Conservation (phyloP, 345 rosid genomes). For the Bruguiera gymnorhiza region DNA sequence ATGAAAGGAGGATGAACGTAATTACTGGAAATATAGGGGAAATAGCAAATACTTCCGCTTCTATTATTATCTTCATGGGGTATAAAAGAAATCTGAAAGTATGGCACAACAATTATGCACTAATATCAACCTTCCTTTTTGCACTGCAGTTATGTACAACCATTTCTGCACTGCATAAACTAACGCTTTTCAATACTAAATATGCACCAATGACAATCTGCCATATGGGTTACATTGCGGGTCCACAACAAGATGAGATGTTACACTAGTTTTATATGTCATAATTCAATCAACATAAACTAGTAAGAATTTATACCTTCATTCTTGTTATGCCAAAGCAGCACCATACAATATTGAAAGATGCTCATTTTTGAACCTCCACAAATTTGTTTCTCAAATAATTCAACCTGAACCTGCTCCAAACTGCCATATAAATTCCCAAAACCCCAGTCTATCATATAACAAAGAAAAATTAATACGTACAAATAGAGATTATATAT, state of each 20-base stretch:
- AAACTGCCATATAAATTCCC: constrained; percentile 75
- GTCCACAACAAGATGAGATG: not conserved
- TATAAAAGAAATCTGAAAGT: too few species aligned
- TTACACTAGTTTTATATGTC: not conserved
- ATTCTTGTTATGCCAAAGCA: constrained; percentile 40
- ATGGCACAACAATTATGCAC: too few species aligned
- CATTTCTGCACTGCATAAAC: not conserved
- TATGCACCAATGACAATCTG: not conserved
- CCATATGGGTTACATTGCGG: not conserved
- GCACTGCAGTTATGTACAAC: not conserved
- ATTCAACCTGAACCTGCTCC: constrained; percentile 79
- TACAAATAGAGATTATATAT: not conserved
- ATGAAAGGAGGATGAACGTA: not conserved
- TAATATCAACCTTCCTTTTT: too few species aligned
- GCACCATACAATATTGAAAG: constrained; percentile 70
- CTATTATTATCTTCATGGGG: not conserved
- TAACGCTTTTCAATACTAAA: not conserved
- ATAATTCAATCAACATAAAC: not conserved
- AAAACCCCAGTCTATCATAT: constrained; percentile 41
- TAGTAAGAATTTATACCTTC: constrained; percentile 47
- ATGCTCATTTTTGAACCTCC: constrained; percentile 59
- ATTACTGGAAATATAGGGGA: not conserved
- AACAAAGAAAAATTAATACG: constrained; percentile 18
- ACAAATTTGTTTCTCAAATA: constrained; percentile 74
- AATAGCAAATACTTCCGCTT: not conserved